A percentile compares a stretch with the other conserved stretches of the same genome.
Evolutionary conservation across 768 basidiomycete species (phyloP).

Genomic region (Pleurotus tuber-regium): DNA sequence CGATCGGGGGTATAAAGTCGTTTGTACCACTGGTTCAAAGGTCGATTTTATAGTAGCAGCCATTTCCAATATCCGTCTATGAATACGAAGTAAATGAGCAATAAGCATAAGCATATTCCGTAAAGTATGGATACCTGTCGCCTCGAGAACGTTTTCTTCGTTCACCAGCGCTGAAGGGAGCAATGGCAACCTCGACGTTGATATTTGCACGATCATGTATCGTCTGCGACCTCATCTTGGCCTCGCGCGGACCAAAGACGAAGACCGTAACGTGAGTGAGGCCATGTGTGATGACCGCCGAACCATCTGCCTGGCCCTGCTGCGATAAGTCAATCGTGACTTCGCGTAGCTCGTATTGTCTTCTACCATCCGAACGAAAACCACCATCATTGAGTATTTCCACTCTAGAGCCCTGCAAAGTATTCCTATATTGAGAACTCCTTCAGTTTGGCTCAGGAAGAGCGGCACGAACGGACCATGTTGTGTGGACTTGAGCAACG

Average conservation of each 20-base stretch:
- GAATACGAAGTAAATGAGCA: conserved; percentile 11
- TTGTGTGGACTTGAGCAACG: background rate
- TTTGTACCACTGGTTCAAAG: conserved; percentile 94
- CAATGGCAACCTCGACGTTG: conserved; percentile 85
- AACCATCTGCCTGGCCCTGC: conserved; percentile 80
- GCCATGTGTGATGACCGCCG: conserved; percentile 81
- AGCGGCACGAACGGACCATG: conserved; percentile 21
- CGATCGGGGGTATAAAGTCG: conserved; percentile 87
- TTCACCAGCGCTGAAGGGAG: conserved; percentile 85
- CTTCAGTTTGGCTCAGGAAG: conserved; percentile 11
- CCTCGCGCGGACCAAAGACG: conserved; percentile 92
- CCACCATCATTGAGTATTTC: conserved; percentile 85
- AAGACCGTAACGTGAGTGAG: conserved; percentile 86
- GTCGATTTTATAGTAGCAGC: conserved; percentile 87
- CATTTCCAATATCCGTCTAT: conserved; percentile 84
- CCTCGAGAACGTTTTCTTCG: conserved; percentile 71
- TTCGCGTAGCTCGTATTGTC: conserved; percentile 89
- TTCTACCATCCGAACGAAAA: conserved; percentile 88
- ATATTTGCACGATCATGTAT: conserved; percentile 86
- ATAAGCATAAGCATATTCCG: background rate
- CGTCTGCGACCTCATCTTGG: conserved; percentile 74
- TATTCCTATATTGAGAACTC: background rate
- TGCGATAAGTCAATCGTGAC: conserved; percentile 76
- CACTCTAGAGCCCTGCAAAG: conserved; percentile 44
- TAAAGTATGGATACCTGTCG: conserved; percentile 66